Percentiles rank a stretch among this genome's conserved stretches.
Evolutionary conservation across 495 filamentous ascomycete genomes (phyloP).

Genomic region (Wilcoxina mikolae): DNA sequence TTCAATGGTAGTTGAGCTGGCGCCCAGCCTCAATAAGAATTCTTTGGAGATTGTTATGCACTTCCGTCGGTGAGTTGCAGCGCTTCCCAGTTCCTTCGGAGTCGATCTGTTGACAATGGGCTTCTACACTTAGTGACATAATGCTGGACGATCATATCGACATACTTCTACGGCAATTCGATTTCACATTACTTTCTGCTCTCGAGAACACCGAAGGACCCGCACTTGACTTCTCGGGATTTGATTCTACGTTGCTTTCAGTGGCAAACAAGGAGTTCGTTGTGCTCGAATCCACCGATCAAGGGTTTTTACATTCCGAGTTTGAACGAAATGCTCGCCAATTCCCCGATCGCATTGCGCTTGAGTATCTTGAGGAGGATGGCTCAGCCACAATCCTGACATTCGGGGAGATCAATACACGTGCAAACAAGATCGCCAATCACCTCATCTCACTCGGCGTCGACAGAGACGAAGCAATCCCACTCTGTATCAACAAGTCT

Average conservation of each 20-base stretch:
- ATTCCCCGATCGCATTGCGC: slow-evolving; percentile 22
- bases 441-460: slow-evolving; percentile 24
- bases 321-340: slow-evolving; percentile 26
- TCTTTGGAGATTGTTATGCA: slow-evolving; percentile 35
- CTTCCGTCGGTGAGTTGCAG: slow-evolving; percentile 30
- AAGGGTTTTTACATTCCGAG: slow-evolving; percentile 13
- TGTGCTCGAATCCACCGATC: not conserved
- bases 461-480: slow-evolving; percentile 29
- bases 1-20: slow-evolving; percentile 53
- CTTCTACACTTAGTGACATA: slow-evolving; percentile 30
- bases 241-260: slow-evolving; percentile 12
- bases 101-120: slow-evolving; percentile 19
- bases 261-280: slow-evolving; percentile 11
- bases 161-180: slow-evolving; percentile 37
- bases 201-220: slow-evolving; percentile 30
- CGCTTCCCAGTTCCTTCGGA: not conserved
- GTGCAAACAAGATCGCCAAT: slow-evolving; percentile 31
- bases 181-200: slow-evolving; percentile 33
- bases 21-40: slow-evolving; percentile 39
- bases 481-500: slow-evolving; percentile 30
- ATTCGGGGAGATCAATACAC: slow-evolving; percentile 27
- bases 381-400: slow-evolving; percentile 16
- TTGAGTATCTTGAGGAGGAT: slow-evolving; percentile 29
- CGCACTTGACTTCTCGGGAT: slow-evolving; percentile 26
- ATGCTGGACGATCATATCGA: slow-evolving; percentile 32